Evolutionary conservation across 2,329 filamentous ascomycete genomes (phyloP).

Genomic region (Blastomyces parvus): DNA sequence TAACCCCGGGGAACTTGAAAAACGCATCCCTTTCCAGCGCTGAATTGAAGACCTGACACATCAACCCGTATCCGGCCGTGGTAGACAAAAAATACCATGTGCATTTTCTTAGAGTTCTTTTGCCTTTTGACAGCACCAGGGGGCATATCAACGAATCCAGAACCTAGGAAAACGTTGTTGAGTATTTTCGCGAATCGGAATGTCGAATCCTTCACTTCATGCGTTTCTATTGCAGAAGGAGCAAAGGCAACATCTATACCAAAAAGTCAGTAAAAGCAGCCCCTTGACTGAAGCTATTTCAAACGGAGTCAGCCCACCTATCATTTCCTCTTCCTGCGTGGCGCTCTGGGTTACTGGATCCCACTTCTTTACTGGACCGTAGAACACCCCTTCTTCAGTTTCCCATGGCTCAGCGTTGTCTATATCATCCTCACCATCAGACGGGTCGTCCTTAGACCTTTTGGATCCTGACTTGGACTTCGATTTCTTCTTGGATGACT

Average conservation of each 20-base stretch:
- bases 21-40: slow-evolving; percentile 76
- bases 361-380: slow-evolving; percentile 38
- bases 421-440: slow-evolving; percentile 30
- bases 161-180: slow-evolving; percentile 74
- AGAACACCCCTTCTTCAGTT: slow-evolving; percentile 32
- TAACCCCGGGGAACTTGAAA: slow-evolving; percentile 91
- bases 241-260: slow-evolving; percentile 51
- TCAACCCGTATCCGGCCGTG: slow-evolving; percentile 72
- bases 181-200: slow-evolving; percentile 88
- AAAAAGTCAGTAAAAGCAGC: slow-evolving; percentile 17
- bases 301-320: slow-evolving; percentile 24
- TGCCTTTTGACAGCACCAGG: slow-evolving; percentile 72
- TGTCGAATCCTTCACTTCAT: slow-evolving; percentile 52
- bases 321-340: slow-evolving; percentile 32
- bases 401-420: slow-evolving; percentile 37
- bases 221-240: slow-evolving; percentile 46
- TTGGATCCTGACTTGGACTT: slow-evolving; percentile 28
- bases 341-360: slow-evolving; percentile 31
- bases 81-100: slow-evolving; percentile 91
- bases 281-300: slow-evolving; percentile 6
- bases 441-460: slow-evolving; percentile 31
- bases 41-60: slow-evolving; percentile 52
- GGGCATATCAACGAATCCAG: slow-evolving; percentile 80
- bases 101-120: slow-evolving; percentile 92
- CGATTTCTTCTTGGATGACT: slow-evolving; percentile 28